phyloP scores from a whole-genome alignment of 2,329 filamentous ascomycete species.

The Paracamarosporium sp. region DNA sequence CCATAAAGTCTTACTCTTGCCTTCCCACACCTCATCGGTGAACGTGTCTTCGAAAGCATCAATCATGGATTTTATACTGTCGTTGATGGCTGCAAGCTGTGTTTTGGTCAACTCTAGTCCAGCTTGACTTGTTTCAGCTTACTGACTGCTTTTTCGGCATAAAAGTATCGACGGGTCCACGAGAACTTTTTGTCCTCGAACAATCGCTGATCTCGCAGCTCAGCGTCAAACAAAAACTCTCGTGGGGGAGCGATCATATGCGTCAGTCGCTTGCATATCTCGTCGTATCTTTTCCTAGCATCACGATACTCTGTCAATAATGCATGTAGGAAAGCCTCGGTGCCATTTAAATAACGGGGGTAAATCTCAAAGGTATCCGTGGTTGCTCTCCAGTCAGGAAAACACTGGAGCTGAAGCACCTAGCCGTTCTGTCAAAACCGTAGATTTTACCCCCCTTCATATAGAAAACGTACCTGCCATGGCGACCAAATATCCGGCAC shows the following conservation, averaged over 20 bases:
- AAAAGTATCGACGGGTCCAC: conserved; percentile 68
- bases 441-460: not conserved
- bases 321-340: conserved; percentile 66
- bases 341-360: conserved; percentile 66
- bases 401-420: conserved; percentile 12
- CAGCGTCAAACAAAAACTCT: conserved; percentile 65
- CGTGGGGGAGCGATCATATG: conserved; percentile 66
- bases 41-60: conserved; percentile 65
- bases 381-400: conserved; percentile 40
- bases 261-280: conserved; percentile 64
- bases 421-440: not conserved
- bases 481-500: conserved; percentile 66
- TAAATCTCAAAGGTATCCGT: conserved; percentile 63
- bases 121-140: too few relatives aligned
- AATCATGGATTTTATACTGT: conserved; percentile 65
- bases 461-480: conserved; percentile 59
- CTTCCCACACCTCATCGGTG: conserved; percentile 65
- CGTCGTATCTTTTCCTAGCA: conserved; percentile 64
- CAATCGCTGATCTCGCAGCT: conserved; percentile 63
- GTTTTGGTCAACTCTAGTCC: too few relatives aligned
- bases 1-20: conserved; percentile 63
- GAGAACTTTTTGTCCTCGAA: conserved; percentile 69
- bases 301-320: conserved; percentile 67
- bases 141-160: conserved; percentile 63
- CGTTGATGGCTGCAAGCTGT: conserved; percentile 63